Base-by-base conservation (phyloP, 139 green algal genomes). In the Eudorina sp. region DNA sequence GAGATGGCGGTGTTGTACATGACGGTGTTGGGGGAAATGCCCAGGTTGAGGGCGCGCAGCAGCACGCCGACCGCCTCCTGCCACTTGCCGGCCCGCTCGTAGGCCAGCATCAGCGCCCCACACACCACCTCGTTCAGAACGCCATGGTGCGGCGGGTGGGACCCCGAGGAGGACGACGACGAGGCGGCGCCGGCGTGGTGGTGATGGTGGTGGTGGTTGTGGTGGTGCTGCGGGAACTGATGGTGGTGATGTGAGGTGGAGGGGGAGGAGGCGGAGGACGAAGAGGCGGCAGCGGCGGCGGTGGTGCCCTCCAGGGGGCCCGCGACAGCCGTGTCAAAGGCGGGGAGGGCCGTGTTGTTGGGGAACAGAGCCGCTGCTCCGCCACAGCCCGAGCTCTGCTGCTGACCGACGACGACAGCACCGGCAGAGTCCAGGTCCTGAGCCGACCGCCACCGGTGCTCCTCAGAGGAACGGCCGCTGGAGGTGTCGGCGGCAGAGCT, bases 1-100 rank as follows among this genome's bases (percentile, higher is more conserved):
- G 89, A 95, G 51, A 98, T 94, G 51, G 96, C 96, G 13, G 93
- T 97, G 88, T 96, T 97, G 92, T 94, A 95, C 94, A 98, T 98
- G 46, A 96, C 93, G 19, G 89, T 94, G 95, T 96, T 90, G 91
- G 96, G 74, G 0, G 7, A 29, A 31, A 95, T 58, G 76, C 94
- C 94, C 82, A 97, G 76, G 27, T 90, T 64, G 3, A 87, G 58
- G 6, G 95, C 94, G 16, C 95, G 90, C 11, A 89, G 78, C 75
- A 98, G 90, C 70, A 98, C 89, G 0, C 72, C 88, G 6, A 97
- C 90, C 19, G 93, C 92, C 87, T 98, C 95, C 62, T 82, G 62
- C 92, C 93, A 96, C 86, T 92, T 95, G 88, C 95, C 95, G 23
- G 94, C 95, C 36, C 93, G 91, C 89, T 98, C 95, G 48, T 97